phyloP scores from a whole-genome alignment of 176 grass and related monocot species.

The Chloris gayana region DNA sequence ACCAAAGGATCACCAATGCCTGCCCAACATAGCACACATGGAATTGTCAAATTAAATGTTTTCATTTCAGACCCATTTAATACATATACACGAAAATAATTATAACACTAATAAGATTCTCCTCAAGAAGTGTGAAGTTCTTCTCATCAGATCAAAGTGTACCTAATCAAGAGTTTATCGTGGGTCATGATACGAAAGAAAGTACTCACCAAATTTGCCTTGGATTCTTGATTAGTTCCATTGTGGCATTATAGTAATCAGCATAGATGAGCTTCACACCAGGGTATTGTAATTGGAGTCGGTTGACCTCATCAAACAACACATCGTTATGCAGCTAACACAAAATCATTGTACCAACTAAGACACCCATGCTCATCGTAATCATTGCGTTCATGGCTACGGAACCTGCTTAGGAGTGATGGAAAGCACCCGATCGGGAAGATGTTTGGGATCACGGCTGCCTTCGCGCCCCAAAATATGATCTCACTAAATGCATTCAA shows the following conservation, averaged over 20 bases:
- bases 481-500: neutral
- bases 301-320: neutral
- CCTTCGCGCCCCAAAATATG: neutral
- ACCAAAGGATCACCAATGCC: conserved; percentile 33
- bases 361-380: neutral
- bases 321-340: neutral
- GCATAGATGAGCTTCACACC: conserved; percentile 41
- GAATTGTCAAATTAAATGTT: no score
- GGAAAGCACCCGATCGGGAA: neutral
- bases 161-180: neutral
- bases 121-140: neutral
- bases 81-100: no score
- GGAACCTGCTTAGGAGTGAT: neutral
- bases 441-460: neutral
- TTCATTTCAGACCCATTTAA: no score
- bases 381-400: neutral
- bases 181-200: neutral
- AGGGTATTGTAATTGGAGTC: neutral
- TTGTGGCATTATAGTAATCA: conserved; percentile 43
- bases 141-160: neutral
- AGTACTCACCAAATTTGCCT: conserved; percentile 1
- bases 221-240: conserved; percentile 18
- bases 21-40: neutral
- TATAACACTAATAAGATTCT: no score
- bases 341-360: neutral